Evolutionary conservation across 169 alveolate genomes (phyloP).

Genomic region (Plasmodium relictum): DNA sequence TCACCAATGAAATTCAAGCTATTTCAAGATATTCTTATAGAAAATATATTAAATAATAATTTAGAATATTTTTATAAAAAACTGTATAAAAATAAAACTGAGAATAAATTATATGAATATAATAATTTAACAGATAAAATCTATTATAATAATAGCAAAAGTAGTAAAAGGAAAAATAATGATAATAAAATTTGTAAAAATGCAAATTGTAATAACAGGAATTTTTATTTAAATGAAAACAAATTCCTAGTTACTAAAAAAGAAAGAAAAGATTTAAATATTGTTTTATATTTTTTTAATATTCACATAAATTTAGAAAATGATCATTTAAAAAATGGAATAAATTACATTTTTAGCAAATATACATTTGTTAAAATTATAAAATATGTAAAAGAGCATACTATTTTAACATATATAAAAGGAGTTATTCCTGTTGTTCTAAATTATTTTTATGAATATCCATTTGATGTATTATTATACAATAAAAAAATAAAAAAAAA

Average conservation of each 20-base stretch:
- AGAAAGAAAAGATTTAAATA: conserved; percentile 17
- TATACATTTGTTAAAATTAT: conserved; percentile 9
- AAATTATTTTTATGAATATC: conserved; percentile 33
- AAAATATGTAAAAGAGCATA: not conserved
- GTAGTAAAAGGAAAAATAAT: not conserved
- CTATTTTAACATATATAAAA: conserved; percentile 25
- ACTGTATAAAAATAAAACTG: not conserved
- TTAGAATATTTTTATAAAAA: conserved; percentile 17
- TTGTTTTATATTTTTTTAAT: conserved; percentile 9
- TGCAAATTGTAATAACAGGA: not conserved
- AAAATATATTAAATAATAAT: conserved; percentile 24
- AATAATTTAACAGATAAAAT: not conserved
- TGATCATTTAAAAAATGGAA: conserved; percentile 8
- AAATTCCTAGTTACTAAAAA: not conserved
- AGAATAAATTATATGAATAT: not conserved
- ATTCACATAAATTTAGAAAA: conserved; percentile 20
- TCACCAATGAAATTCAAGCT: conserved; percentile 24
- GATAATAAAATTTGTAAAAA: not conserved
- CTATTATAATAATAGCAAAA: not conserved
- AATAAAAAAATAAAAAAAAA: conserved; percentile 18
- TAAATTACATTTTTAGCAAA: conserved; percentile 21
- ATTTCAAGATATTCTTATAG: conserved; percentile 10
- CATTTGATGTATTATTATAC: conserved; percentile 24
- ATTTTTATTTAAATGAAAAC: not conserved
- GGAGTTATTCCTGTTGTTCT: conserved; percentile 14